Base-by-base conservation (phyloP, 768 basidiomycete species). In the Mycena alexandri region DNA sequence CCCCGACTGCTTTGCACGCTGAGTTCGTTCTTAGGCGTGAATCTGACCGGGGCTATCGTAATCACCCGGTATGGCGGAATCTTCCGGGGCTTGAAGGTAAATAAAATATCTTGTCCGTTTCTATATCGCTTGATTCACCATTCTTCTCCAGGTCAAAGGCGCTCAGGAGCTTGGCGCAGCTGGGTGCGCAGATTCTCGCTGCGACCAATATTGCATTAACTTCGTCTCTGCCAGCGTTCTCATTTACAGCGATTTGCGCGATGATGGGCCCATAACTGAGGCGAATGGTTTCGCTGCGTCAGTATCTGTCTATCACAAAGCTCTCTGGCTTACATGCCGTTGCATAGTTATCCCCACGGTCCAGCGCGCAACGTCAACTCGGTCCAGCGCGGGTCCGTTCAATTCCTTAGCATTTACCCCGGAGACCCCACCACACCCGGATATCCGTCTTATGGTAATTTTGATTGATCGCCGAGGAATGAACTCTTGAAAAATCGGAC, bases 1-100 rank as follows among this genome's bases (percentile, higher is more conserved):
- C 29, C n/a, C 21, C 22, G 33, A 21, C 57, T 17, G n/a, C 25
- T 52, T 22, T 42, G n/a, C 14, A 21, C 46, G 29, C 34, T 48
- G 38, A 41, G 10, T 50, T 22, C 52, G 17, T 21, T 58, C 52
- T 14, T 67, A 85, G 93, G 90, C 21, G 83, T 91, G 59, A 79
- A 89, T 64, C 77, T 91, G 62, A 84, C 78, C 21, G 88, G 87
- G 48, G 82, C 84, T 51, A 86, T 93, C 63, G 89, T 86, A 5
- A 76, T 92, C 42, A 82, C 82, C 42, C 85, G 89, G 38, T 92
- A 91, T 72, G 86, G 86, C 9, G 80, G 81, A 5, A 80, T 83
- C 60, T 92, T 92, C 82, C 86, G 92, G 63, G 92, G 92, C 1
- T 79, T 93, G 38, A 93, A 92, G 82, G 84, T 86, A 59, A 16